phyloP scores from a whole-genome alignment of 1,284 basidiomycete genomes.

The Lentinus polychrous region DNA sequence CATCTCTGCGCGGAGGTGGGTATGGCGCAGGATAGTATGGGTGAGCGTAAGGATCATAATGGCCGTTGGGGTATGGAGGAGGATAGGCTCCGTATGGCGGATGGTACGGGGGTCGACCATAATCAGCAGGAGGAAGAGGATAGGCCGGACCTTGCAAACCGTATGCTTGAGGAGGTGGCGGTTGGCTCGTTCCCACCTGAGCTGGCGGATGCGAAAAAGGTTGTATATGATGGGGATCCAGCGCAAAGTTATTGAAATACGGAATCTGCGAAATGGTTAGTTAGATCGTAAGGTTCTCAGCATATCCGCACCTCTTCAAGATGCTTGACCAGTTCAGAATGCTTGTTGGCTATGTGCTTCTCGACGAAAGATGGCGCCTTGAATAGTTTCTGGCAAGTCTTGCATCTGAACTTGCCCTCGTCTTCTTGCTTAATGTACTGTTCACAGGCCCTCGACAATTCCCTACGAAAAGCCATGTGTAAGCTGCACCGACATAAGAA shows the following conservation, averaged over 20 bases:
- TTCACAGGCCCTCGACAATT: conserved; percentile 71
- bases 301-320: conserved; percentile 62
- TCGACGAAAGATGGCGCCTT: conserved; percentile 93
- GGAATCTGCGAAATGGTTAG: conserved; percentile 47
- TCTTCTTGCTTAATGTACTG: conserved; percentile 89
- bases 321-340: conserved; percentile 69
- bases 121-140: conserved; percentile 31
- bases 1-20: conserved; percentile 46
- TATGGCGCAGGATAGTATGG: conserved; percentile 24
- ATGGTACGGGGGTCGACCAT: conserved; percentile 37
- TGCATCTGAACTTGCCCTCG: conserved; percentile 91
- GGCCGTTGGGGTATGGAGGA: conserved; percentile 25
- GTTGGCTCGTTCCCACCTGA: conserved; percentile 53
- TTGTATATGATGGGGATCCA: conserved; percentile 88
- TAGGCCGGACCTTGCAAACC: conserved; percentile 59
- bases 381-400: conserved; percentile 92
- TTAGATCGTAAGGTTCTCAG: conserved; percentile 2
- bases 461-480: conserved; percentile 39
- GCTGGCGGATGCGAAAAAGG: conserved; percentile 75
- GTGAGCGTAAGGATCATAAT: conserved; percentile 51
- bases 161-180: conserved; percentile 72
- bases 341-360: conserved; percentile 90
- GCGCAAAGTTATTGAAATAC: conserved; percentile 89
- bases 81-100: conserved; percentile 29
- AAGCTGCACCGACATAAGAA: background rate